Percentiles rank a stretch among this genome's conserved stretches.
phyloP scores from a whole-genome alignment of 129 eudicot genomes.

The Chrysanthemum makinoi region DNA sequence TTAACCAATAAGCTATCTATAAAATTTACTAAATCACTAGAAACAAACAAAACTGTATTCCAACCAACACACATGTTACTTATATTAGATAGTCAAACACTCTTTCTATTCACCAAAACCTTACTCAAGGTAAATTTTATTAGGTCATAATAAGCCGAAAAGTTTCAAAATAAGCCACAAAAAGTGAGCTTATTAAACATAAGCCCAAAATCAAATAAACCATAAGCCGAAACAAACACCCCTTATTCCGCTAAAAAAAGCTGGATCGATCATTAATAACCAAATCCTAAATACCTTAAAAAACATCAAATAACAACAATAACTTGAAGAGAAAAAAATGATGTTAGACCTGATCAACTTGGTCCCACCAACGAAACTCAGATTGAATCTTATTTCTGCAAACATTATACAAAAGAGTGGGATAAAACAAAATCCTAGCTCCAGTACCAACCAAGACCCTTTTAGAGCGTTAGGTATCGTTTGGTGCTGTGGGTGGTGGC shows the following conservation, averaged over 20 bases:
- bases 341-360: slow-evolving; percentile 67
- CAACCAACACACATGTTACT: neutral
- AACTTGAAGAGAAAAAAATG: neutral
- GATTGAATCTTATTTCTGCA: slow-evolving; percentile 67
- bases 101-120: slow-evolving; percentile 11
- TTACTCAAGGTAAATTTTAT: neutral
- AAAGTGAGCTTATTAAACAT: too few species aligned
- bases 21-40: too few species aligned
- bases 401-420: slow-evolving; percentile 88
- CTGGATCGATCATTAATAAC: neutral
- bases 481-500: too few species aligned
- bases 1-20: too few species aligned
- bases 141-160: too few species aligned
- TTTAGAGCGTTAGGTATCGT: too few species aligned
- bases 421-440: slow-evolving; percentile 83
- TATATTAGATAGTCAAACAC: slow-evolving; percentile 18
- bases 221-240: too few species aligned
- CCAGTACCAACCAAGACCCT: slow-evolving; percentile 93
- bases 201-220: too few species aligned
- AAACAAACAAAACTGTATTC: neutral
- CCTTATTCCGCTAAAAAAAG: neutral
- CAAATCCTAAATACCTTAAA: neutral
- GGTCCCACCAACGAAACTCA: slow-evolving; percentile 95
- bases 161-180: too few species aligned
- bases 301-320: neutral